Evolutionary conservation across 306 rosid species (phyloP).

Genomic region (Prunus persica): Prunus_persica_NCBIv2 NC_034010.1:26555001-26555500

Average conservation of each 20-base stretch:
- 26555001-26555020: neutral
- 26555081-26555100: neutral
- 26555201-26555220: neutral
- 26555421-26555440: neutral
- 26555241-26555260: fast-evolving
- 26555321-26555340: too few species aligned
- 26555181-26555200: neutral
- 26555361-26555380: neutral
- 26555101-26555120: neutral
- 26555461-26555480: too few species aligned
- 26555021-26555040: neutral
- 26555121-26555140: neutral
- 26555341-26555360: fast-evolving
- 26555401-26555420: neutral
- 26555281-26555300: too few species aligned
- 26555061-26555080: neutral
- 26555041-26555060: neutral
- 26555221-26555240: neutral
- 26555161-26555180: neutral
- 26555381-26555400: neutral
- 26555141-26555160: neutral
- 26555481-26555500: neutral
- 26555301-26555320: fast-evolving
- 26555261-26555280: fast-evolving
- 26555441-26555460: neutral